Percentiles rank a stretch among this genome's conserved stretches.
phyloP scores from a whole-genome alignment of 805 yeast species.

The Suhomyces pyralidae region DNA sequence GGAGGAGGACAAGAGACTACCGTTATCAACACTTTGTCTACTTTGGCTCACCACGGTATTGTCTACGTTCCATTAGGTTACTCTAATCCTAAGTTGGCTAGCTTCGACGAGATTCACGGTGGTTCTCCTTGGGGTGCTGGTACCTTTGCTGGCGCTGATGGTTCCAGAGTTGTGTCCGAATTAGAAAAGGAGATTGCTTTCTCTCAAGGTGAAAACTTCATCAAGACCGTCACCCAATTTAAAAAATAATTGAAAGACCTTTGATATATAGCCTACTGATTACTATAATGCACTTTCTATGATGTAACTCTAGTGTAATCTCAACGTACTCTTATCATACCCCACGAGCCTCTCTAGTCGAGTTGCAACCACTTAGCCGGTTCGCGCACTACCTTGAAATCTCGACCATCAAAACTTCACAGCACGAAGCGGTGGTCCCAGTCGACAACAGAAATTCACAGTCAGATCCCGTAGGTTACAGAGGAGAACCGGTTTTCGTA shows the following conservation, averaged over 20 bases:
- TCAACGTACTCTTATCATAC: neutral
- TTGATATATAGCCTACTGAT: neutral
- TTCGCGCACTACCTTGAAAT: neutral
- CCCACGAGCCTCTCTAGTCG: neutral
- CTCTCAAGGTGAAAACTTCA: constrained; percentile 19
- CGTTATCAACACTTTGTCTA: constrained; percentile 20
- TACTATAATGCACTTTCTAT: neutral
- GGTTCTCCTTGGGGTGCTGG: constrained; percentile 30
- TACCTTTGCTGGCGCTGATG: constrained; percentile 23
- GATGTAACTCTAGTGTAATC: neutral
- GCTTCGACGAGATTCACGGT: constrained; percentile 21
- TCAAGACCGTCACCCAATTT: constrained; percentile 17
- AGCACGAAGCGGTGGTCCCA: neutral
- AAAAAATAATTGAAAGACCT: constrained; percentile 1
- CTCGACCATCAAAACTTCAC: constrained; percentile 1
- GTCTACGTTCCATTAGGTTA: constrained; percentile 26
- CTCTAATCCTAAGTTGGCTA: constrained; percentile 13
- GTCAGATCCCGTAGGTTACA: neutral
- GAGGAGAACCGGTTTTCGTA: neutral
- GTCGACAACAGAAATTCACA: neutral
- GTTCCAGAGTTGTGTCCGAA: constrained; percentile 15
- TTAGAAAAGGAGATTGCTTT: constrained; percentile 21
- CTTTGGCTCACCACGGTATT: constrained; percentile 24
- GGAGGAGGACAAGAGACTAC: constrained; percentile 28
- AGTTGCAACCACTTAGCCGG: neutral